Evolutionary conservation across 1,139 yeast genomes (phyloP), one percentile per base, ranked within the genome.

Genomic region (Scheffersomyces quercinus): DNA sequence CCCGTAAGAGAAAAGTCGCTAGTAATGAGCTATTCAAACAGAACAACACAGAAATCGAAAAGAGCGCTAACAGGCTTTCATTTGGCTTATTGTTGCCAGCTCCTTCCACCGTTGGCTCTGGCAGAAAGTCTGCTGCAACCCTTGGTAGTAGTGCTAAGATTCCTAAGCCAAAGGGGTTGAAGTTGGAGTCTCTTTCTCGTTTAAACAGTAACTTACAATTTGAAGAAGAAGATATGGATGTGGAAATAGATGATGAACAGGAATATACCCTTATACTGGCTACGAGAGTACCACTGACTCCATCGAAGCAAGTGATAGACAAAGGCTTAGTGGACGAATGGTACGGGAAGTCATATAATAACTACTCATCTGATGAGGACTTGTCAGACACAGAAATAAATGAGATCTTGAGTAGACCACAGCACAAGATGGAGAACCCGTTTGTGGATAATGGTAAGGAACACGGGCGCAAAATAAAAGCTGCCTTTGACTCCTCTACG

Each of bases 31-130:
- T 55, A 28, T 47, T 47, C 44, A 42, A 52, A 35, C 48, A 51
- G 30, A 38, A 45, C 35, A 41, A 13, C 3, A 30, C 41, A 2
- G 20, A 35, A n/a, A 11, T 28, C 41, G 13, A 37, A 39, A 29
- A 32, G 38, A n/a, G 28, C 15, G 20, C 40, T 26, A 47, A 43
- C 13, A 38, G 41, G 32, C 45, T 49, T 32, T 44, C 65, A 26
- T 62, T 68, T 48, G 70, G 70, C 4, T 51, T 63, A 31, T 55
- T 72, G 32, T 57, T 72, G 39, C 77, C 78, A 2, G 63, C 68
- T n/a, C 76, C 75, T 3, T 68, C 75, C 0, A 69, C 72, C 0
- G 63, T 70, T 5, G 77, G 77, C 1, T 53, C 71, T 1, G 77
- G 77, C 1, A 58, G 77, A 42, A 58, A 52, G 40, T 32, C 20